Conservation (phyloP, 176 grass and related monocot genomes). For the Bolboschoenus planiculmis region DNA sequence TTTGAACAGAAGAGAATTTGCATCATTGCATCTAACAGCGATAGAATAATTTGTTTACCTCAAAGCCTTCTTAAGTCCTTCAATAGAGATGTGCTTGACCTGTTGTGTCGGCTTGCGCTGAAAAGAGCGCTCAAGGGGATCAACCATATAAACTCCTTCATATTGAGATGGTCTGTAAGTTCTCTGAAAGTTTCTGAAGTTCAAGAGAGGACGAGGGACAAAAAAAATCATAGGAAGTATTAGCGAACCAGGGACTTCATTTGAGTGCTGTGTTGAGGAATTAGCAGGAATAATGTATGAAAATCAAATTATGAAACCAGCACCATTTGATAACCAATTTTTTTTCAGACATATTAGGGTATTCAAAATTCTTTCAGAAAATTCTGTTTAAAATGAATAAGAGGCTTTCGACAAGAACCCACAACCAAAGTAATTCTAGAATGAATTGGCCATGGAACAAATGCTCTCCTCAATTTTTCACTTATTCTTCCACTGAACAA, state of each 20-base stretch:
- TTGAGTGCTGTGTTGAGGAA: not conserved
- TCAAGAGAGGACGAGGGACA: not conserved
- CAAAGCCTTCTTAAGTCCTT: conserved; percentile 77
- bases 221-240: not conserved
- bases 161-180: conserved; percentile 54
- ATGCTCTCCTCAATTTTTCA: not conserved
- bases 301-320: not conserved
- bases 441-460: not conserved
- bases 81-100: conserved; percentile 69
- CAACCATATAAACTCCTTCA: conserved; percentile 79
- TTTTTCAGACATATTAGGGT: not conserved
- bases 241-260: not conserved
- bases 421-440: not conserved
- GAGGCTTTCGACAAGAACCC: not conserved
- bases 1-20: not conserved
- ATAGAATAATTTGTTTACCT: conserved; percentile 42
- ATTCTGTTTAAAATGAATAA: not conserved
- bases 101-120: conserved; percentile 45
- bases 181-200: conserved; percentile 54
- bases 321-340: not conserved
- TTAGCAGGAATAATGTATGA: not conserved
- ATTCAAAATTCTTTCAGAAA: not conserved
- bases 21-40: not conserved
- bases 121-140: conserved; percentile 43
- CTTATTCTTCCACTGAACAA: not conserved